Base-by-base conservation (phyloP, 1,139 yeast species). In the Suhomyces coccinellae region DNA sequence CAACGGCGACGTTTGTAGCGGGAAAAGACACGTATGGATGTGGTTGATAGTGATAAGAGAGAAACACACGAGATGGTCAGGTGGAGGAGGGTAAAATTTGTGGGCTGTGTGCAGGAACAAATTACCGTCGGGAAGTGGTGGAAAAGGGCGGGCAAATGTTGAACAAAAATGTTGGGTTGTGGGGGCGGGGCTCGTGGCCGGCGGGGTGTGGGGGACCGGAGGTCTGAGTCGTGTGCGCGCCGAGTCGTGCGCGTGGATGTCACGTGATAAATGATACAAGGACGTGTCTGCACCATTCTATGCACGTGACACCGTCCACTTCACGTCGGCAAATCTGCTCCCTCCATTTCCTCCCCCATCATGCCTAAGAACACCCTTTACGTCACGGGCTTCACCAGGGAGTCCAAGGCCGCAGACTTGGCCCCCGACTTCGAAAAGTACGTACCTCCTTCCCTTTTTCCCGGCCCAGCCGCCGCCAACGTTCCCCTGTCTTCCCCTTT, bases 391-490 rank as follows among this genome's bases (percentile, higher is more conserved):
- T 83, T 84, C 60, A 62, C 73, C 37, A 75, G 72, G 50, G 87
- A 78, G 35, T 69, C 82, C 45, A 74, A 78, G 59, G 89, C 89
- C 27, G 79, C 80, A 40, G 85, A 80, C 50, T 71, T 85, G 53
- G 89, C 88, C 10, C 80, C 82, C 30, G 83, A 80, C 43, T 83
- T 85, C 59, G 89, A 84, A 66, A 73, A 75, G 86, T 83, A 76
- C 63, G 84, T 77, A 62, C 38, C 44, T 5, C 12, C 2, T 12
- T 12, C 29, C 4, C 6, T 26, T 26, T 10, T 26, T 4, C 3
- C 5, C 28, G 5, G 10, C 28, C 8, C 28, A 3, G 4, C 28
- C 12, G 10, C 3, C 28, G 28, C 28, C 28, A 20, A 20, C 24
- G 2, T 7, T 20, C 24, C 24, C 20, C 24, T 20, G 24, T 20